phyloP scores from a whole-genome alignment of 257 asterid species.

The Oldenlandia corymbosa region DNA sequence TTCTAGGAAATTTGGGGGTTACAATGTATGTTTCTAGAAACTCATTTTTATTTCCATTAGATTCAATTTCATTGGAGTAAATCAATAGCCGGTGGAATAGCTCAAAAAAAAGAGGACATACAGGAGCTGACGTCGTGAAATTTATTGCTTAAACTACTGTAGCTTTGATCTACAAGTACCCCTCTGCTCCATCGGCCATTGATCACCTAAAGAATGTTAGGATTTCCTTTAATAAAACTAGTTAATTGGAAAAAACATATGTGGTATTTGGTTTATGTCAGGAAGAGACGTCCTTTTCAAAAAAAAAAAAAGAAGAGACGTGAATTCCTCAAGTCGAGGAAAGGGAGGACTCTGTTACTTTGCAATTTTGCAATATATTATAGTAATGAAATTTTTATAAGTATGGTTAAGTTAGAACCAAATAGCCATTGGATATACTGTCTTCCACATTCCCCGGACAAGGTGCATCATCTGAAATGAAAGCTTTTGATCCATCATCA shows the following conservation, averaged over 20 bases:
- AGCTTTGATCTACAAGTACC: not conserved
- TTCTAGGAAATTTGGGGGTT: constrained; percentile 77
- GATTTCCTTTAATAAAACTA: not conserved
- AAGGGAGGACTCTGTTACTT: too few relatives aligned
- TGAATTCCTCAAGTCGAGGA: too few relatives aligned
- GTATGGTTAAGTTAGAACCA: too few relatives aligned
- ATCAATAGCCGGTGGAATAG: not conserved
- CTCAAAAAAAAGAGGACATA: not conserved
- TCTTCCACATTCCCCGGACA: too few relatives aligned
- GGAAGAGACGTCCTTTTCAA: too few relatives aligned
- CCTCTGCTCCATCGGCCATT: not conserved
- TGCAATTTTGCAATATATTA: too few relatives aligned
- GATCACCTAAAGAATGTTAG: not conserved
- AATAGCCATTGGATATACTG: too few relatives aligned
- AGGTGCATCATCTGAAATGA: not conserved
- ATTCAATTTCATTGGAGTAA: not conserved
- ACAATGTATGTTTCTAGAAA: constrained; percentile 50
- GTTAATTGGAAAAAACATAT: not conserved
- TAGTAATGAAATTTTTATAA: too few relatives aligned
- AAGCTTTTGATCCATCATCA: not conserved
- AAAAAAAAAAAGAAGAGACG: too few relatives aligned
- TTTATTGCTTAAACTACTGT: constrained; percentile 3
- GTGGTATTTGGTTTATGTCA: not conserved
- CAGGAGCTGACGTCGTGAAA: not conserved
- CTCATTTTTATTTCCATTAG: not conserved